Evolutionary conservation across 257 asterid species (phyloP).

Genomic region (Solanum etuberosum): DNA sequence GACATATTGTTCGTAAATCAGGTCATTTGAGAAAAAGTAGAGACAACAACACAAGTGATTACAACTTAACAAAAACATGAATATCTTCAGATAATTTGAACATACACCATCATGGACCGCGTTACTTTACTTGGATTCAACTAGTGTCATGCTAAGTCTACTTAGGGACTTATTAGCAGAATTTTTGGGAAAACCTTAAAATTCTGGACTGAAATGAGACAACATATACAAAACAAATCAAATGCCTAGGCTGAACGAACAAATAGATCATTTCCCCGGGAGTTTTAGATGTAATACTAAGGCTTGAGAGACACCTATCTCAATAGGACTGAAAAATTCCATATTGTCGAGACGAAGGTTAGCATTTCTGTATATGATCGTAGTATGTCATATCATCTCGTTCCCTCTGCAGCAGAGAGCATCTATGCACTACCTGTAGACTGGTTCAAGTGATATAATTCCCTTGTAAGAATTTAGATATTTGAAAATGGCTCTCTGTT

Average conservation of each 20-base stretch:
- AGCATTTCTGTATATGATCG: no score
- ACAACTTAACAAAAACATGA: not conserved
- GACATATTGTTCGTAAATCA: not conserved
- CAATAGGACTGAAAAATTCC: no score
- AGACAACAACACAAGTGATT: not conserved
- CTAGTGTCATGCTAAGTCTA: not conserved
- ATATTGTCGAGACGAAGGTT: no score
- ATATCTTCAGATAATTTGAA: not conserved
- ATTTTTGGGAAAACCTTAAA: not conserved
- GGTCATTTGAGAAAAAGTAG: not conserved
- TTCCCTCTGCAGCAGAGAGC: no score
- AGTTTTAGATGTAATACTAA: no score
- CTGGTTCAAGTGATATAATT: no score
- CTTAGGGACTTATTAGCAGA: not conserved
- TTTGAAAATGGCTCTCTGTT: no score
- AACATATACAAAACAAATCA: not conserved
- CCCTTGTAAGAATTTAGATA: no score
- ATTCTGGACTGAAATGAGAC: not conserved
- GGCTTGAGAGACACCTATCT: no score
- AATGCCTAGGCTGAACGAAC: not conserved
- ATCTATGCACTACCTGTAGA: no score
- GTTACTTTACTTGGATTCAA: not conserved
- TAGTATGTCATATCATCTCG: no score
- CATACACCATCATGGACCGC: not conserved
- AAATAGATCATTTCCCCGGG: no score